phyloP scores from a whole-genome alignment of 768 basidiomycete species.

The Kwoniella dejecticola region DNA sequence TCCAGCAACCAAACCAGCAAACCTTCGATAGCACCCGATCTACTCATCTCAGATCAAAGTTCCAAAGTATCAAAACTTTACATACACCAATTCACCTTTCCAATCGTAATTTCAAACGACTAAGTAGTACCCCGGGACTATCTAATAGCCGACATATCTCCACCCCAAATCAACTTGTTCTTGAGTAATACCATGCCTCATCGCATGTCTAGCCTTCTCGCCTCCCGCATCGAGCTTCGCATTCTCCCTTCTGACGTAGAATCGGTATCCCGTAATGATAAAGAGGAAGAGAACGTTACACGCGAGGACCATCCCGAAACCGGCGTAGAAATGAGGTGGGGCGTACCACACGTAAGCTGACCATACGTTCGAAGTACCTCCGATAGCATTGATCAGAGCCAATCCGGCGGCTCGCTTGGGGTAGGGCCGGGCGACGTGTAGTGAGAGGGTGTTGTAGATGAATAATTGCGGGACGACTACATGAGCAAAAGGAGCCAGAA shows the following conservation, averaged over 20 bases:
- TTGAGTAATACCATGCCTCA: constrained; percentile 35
- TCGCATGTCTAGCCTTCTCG: constrained; percentile 22
- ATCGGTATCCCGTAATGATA: constrained; percentile 43
- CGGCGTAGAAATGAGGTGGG: constrained; percentile 38
- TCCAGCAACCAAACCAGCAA: too few species aligned
- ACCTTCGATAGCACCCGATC: too few species aligned
- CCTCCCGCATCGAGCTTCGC: constrained; percentile 38
- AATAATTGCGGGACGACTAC: constrained; percentile 47
- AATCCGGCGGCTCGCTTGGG: constrained; percentile 49
- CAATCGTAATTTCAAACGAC: too few species aligned
- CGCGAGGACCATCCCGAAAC: constrained; percentile 41
- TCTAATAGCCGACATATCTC: constrained; percentile 31
- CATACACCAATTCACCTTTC: too few species aligned
- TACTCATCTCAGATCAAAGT: too few species aligned
- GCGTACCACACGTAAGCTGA: constrained; percentile 36
- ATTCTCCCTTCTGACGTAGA: constrained; percentile 43
- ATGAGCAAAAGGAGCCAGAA: neutral
- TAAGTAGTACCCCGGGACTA: neutral
- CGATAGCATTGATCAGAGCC: constrained; percentile 49
- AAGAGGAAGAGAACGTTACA: constrained; percentile 26
- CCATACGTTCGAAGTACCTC: constrained; percentile 39
- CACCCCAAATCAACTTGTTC: constrained; percentile 42
- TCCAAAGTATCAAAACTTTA: too few species aligned
- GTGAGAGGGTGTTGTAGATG: constrained; percentile 48
- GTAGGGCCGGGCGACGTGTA: constrained; percentile 44